Base-by-base conservation (phyloP, 2,329 filamentous ascomycete species). In the Aureobasidium namibiae region DNA sequence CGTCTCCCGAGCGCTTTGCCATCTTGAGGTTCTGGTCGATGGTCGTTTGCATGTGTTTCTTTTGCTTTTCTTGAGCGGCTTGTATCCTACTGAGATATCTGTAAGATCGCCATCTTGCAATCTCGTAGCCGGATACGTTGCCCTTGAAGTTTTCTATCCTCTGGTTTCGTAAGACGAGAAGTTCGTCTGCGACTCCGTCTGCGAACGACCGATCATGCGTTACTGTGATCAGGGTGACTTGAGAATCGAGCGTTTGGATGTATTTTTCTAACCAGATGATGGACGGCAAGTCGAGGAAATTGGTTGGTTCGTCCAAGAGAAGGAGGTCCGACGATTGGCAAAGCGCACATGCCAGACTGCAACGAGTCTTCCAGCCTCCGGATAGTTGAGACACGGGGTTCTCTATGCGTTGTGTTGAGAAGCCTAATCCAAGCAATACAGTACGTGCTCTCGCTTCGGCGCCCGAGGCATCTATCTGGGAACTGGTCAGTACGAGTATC, bases 201-300 rank as follows among this genome's bases (percentile, higher is more conserved):
- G 87, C 82, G 68, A 95, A 95, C 64, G 88, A 86, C 16, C 90
- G 82, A 70, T 95, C 90, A 73, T 95, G 90, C 0, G 90, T 94
- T 2, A 94, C 89, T 1, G 94, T 76, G 16, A 95, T 77, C 1
- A 94, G 78, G 0, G 89, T 94, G 0, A 78, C 73, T 0, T 70
- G 71, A 1, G 42, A 6, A 21, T 83, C 80, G 4, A 79, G 74
- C 38, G 80, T 76, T 56, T 75, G 75, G 10, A 95, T 81, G 67
- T 91, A 86, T 13, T 81, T 80, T 68, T 95, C 87, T 1, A 96
- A 78, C 89, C 90, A 95, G 59, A 95, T 83, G 60, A 95, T 91
- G 1, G 88, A 89, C 0, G 91, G 79, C 0, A 95, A 76, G 67
- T 95, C 90, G 1, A 95, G 80, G 68, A 90, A 95, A 68, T 95